Conservation (phyloP, 2,329 filamentous ascomycete genomes). For the Diplodia sapinea region DNA sequence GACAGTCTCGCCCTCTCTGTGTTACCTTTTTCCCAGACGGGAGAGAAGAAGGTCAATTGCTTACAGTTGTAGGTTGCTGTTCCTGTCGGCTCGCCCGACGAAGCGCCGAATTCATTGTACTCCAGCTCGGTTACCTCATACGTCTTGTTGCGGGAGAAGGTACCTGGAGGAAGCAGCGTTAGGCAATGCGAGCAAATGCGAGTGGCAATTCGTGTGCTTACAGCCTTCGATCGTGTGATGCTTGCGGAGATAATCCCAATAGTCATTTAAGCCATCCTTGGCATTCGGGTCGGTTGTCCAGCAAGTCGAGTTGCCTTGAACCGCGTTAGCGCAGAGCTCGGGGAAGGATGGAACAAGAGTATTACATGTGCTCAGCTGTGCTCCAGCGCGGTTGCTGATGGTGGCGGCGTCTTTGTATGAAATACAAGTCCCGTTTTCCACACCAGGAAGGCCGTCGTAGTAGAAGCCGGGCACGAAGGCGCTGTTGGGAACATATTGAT, state of each 20-base stretch:
- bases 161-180: background rate
- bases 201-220: background rate
- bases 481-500: background rate
- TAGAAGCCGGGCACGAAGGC: background rate
- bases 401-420: background rate
- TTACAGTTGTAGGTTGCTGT: background rate
- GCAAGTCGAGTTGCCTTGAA: conserved; percentile 5
- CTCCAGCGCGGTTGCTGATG: background rate
- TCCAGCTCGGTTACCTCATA: background rate
- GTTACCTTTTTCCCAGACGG: no score
- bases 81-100: background rate
- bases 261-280: background rate
- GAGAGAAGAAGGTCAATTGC: background rate
- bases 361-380: background rate
- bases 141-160: background rate
- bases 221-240: background rate
- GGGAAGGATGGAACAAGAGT: background rate
- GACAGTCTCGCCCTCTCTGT: background rate
- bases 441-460: background rate
- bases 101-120: background rate
- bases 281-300: background rate
- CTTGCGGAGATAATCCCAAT: background rate
- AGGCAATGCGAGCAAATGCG: background rate
- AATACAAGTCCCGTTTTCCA: background rate
- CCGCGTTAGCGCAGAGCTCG: background rate